Conservation (phyloP, 2,329 filamentous ascomycete species). For the Ophiostoma tasmaniense region DNA sequence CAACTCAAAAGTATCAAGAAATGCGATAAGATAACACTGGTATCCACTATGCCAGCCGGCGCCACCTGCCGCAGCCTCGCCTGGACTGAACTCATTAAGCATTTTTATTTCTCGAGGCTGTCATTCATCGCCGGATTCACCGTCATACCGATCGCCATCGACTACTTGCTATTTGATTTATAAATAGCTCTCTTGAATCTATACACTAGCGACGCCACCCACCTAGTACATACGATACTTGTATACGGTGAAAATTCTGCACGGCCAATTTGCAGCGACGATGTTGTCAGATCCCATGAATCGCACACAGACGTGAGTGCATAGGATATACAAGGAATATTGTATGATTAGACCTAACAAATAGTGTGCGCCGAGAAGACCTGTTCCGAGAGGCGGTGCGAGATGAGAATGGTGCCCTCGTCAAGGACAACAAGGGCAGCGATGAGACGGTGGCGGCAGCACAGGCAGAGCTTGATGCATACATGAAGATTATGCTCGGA, state of each 20-base stretch:
- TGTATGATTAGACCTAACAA: not conserved
- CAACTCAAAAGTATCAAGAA: not conserved
- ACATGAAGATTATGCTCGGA: conserved; percentile 14
- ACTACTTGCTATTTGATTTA: not conserved
- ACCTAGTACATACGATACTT: not conserved
- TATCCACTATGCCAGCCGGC: not conserved
- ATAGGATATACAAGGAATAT: too few species aligned
- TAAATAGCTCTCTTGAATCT: not conserved
- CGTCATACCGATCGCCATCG: not conserved
- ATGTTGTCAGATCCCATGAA: conserved; percentile 13
- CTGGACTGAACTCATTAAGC: not conserved
- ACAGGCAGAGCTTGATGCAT: conserved; percentile 18
- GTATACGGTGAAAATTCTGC: not conserved
- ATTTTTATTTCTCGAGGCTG: not conserved
- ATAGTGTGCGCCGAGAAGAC: conserved; percentile 18
- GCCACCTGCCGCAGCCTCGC: not conserved
- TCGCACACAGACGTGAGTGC: conserved; percentile 11
- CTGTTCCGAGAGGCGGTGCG: conserved; percentile 16
- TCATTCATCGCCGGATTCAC: not conserved
- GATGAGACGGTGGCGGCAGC: conserved; percentile 4
- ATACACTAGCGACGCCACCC: not conserved
- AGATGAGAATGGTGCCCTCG: not conserved
- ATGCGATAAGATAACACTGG: not conserved
- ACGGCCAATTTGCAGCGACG: not conserved
- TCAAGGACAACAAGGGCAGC: not conserved